Base-by-base conservation (phyloP, 495 filamentous ascomycete genomes). In the Penicillium soppii region DNA sequence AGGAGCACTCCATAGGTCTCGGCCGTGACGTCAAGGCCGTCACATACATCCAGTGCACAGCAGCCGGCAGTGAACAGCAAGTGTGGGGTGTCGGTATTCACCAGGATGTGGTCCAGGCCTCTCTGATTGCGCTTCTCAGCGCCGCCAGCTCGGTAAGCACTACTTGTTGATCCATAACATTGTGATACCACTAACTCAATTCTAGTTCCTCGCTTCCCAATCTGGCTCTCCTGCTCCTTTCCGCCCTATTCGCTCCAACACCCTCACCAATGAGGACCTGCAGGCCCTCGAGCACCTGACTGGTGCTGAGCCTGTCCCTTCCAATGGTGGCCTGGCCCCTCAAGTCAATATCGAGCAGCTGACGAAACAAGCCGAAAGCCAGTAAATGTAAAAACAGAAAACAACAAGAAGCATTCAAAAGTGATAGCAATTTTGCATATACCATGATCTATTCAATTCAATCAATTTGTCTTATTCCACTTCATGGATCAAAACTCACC, bases 61-160 rank as follows among this genome's bases (percentile, higher is more conserved):
- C 87, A 30, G 72, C 83, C n/a, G 83, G 84, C 15, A 83, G 76
- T 37, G 76, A 76, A 25, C 74, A 88, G 47, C 63, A 73, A 57
- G 90, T 96, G 9, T 98, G 94, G 95, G 94, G 94, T 57, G 90
- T 98, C 17, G 94, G 92, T 43, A 90, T 98, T 54, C 90, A 97
- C 67, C 86, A 92, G 60, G 94, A 98, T 73, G 89, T 95, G 30
- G 91, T 95, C 12, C 91, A 96, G 71, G 90, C 89, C 57, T 91
- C 85, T 69, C 78, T 98, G 65, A 89, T 92, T 66, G 92, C 94
- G 33, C 77, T 97, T 38, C 74, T 98, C 61, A 85, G 83, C 47
- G 94, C 94, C 26, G 94, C 94, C 26, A 88, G 83, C 73, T 94
- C 87, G 58, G 92, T 94, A 80, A 82, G 88, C 80, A 41, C n/a